A percentile compares a stretch with the other conserved stretches of the same genome.
Evolutionary conservation across 768 basidiomycete species (phyloP).

Genomic region (Cyclocybe aegerita): DNA sequence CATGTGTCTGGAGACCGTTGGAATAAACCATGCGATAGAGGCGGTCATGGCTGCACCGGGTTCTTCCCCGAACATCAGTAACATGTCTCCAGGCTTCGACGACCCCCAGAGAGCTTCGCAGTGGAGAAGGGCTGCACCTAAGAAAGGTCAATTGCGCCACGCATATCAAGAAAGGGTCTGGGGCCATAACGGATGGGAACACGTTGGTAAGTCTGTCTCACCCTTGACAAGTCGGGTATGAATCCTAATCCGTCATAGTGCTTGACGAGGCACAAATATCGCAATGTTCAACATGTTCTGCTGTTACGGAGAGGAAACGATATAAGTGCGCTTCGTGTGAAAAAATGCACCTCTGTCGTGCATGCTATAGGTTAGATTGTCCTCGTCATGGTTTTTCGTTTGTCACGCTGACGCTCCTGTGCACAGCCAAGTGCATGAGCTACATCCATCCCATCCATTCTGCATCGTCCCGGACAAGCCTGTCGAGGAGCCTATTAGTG

Average conservation of each 20-base stretch:
- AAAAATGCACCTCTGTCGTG: constrained; percentile 78
- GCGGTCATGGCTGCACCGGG: constrained; percentile 46
- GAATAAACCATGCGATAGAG: constrained; percentile 76
- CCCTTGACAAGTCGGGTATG: not conserved
- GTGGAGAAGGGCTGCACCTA: constrained; percentile 68
- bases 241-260: constrained; percentile 25
- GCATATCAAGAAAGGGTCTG: constrained; percentile 87
- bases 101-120: constrained; percentile 54
- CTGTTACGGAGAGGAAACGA: constrained; percentile 56
- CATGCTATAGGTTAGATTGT: constrained; percentile 69
- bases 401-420: not conserved
- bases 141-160: constrained; percentile 79
- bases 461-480: constrained; percentile 72
- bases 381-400: not conserved
- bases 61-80: constrained; percentile 39
- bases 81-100: constrained; percentile 51
- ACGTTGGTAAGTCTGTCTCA: constrained; percentile 65
- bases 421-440: constrained; percentile 81
- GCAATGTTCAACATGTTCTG: constrained; percentile 81
- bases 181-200: constrained; percentile 82
- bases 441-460: constrained; percentile 90
- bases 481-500: constrained; percentile 35
- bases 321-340: constrained; percentile 86
- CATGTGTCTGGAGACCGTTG: constrained; percentile 73
- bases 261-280: constrained; percentile 70